A percentile compares a stretch with the other conserved stretches of the same genome.
These are phyloP conservation scores for Articulospora tetracladia DNA, from an alignment of 495 filamentous ascomycete species.

Conservation along the genomic window DNA sequence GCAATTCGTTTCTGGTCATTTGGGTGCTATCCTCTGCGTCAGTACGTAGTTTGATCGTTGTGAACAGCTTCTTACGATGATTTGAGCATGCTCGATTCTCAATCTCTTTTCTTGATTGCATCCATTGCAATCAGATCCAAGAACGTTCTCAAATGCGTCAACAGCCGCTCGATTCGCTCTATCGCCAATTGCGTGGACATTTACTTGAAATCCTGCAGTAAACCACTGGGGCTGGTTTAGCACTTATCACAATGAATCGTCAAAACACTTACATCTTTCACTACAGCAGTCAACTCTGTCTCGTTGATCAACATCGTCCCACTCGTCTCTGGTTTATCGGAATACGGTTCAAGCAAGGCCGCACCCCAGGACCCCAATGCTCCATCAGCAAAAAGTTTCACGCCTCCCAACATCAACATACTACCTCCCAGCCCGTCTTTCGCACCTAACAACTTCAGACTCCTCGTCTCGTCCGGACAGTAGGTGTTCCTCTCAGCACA, in stretches of 20 bases:
- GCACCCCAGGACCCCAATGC: slow-evolving; percentile 63
- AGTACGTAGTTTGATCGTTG: not conserved
- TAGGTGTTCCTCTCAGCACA: slow-evolving; percentile 56
- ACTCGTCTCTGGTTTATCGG: slow-evolving; percentile 47
- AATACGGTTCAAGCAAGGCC: slow-evolving; percentile 59
- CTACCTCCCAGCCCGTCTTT: slow-evolving; percentile 11
- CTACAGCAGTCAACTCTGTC: slow-evolving; percentile 40
- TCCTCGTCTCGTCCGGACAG: slow-evolving; percentile 41
- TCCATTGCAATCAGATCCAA: slow-evolving; percentile 39
- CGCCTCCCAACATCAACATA: slow-evolving; percentile 2
- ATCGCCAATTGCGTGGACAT: slow-evolving; percentile 57
- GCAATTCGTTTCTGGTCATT: slow-evolving; percentile 51
- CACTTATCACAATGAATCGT: not conserved
- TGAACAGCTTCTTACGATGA: slow-evolving; percentile 34
- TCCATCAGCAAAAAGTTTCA: slow-evolving; percentile 44
- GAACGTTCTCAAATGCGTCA: slow-evolving; percentile 42
- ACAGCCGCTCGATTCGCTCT: slow-evolving; percentile 55
- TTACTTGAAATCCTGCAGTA: slow-evolving; percentile 28
- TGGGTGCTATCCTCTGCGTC: slow-evolving; percentile 32
- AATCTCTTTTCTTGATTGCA: slow-evolving; percentile 49
- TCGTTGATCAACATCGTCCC: slow-evolving; percentile 60
- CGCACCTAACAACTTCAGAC: slow-evolving; percentile 12
- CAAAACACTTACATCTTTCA: slow-evolving; percentile 16
- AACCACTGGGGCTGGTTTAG: slow-evolving; percentile 17
- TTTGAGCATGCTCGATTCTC: slow-evolving; percentile 64